Conservation (phyloP, 768 basidiomycete species). For the Trametes maxima region DNA sequence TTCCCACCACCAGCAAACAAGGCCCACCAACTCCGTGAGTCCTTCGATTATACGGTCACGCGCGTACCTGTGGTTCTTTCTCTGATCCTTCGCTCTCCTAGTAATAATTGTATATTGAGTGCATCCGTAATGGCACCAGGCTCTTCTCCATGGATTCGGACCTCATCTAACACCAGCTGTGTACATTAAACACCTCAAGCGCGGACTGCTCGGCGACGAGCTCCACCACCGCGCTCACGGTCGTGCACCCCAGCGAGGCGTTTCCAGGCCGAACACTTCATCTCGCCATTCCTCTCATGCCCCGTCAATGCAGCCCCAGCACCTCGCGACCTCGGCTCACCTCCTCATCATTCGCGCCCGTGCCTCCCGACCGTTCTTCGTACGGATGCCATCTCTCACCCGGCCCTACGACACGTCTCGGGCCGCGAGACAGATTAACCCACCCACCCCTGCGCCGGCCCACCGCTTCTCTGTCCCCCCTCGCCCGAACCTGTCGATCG, state of each 20-base stretch:
- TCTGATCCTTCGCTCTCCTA: not conserved
- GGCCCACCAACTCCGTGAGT: no score
- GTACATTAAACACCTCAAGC: not conserved
- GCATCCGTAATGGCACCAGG: not conserved
- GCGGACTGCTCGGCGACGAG: not conserved
- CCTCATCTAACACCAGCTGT: slow-evolving; percentile 1
- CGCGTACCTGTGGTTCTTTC: not conserved
- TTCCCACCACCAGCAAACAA: no score
- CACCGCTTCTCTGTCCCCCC: slow-evolving; percentile 10
- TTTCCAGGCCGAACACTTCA: not conserved
- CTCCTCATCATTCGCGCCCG: not conserved
- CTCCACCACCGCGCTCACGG: not conserved
- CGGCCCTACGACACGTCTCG: slow-evolving; percentile 15
- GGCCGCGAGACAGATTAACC: slow-evolving; percentile 8
- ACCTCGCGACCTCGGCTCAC: slow-evolving; percentile 6
- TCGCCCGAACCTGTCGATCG: slow-evolving; percentile 13
- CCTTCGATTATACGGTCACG: no score
- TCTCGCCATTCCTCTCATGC: not conserved
- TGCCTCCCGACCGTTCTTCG: slow-evolving; percentile 4
- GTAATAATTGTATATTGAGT: not conserved
- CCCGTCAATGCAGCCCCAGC: not conserved
- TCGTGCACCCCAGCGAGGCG: not conserved
- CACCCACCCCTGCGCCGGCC: not conserved
- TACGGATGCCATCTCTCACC: slow-evolving; percentile 18
- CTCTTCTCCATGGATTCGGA: not conserved